phyloP scores from a whole-genome alignment of 1,139 yeast species.

The Insectozyma bohioensis region DNA sequence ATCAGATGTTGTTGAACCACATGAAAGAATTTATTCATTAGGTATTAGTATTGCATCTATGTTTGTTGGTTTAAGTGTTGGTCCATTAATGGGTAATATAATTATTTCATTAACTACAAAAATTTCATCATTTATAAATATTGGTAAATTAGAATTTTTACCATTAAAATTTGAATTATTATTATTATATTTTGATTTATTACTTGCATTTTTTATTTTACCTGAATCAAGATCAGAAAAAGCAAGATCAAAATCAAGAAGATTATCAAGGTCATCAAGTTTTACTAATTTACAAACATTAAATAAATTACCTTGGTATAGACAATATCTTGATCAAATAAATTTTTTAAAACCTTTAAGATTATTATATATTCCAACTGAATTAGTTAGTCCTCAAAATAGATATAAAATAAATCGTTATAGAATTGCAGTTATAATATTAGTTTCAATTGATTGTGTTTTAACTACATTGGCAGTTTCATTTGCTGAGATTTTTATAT shows the following conservation, averaged over 20 bases:
- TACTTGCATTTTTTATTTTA: constrained; percentile 38
- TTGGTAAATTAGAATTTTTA: constrained; percentile 22
- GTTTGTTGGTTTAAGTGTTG: constrained; percentile 61
- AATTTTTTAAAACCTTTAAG: constrained; percentile 50
- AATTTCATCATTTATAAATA: constrained; percentile 7
- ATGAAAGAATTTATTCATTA: constrained; percentile 51
- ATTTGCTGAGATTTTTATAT: constrained; percentile 46
- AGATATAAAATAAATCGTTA: constrained; percentile 16
- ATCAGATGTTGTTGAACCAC: constrained; percentile 61
- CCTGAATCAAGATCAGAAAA: constrained; percentile 60
- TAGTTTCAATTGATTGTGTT: constrained; percentile 50
- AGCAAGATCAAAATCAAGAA: constrained; percentile 48
- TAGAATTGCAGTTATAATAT: constrained; percentile 37
- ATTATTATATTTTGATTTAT: constrained; percentile 21
- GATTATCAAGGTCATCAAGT: constrained; percentile 26
- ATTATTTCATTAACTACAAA: constrained; percentile 19
- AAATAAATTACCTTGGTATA: constrained; percentile 3
- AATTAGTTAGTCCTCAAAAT: constrained; percentile 24
- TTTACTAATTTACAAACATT: constrained; percentile 7
- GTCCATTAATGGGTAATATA: constrained; percentile 61
- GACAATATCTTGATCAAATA: constrained; percentile 9
- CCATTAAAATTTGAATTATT: constrained; percentile 33
- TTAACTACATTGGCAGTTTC: constrained; percentile 37
- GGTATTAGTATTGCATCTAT: constrained; percentile 59
- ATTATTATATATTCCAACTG: constrained; percentile 36